phyloP scores from a whole-genome alignment of 2,329 filamentous ascomycete genomes.

The Pseudonectria foliicola region DNA sequence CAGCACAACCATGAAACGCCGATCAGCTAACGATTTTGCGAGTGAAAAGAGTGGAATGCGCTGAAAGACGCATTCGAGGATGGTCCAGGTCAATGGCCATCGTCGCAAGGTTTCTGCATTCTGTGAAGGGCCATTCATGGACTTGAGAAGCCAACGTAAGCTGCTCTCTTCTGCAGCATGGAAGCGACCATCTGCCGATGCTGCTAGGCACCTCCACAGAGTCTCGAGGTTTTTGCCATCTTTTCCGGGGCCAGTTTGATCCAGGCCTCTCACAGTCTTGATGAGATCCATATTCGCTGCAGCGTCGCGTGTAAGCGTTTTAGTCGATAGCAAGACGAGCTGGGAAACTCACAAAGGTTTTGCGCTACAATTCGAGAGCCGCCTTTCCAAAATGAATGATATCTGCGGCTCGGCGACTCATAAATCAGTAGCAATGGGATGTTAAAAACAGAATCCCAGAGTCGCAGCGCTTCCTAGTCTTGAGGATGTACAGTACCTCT shows the following conservation, averaged over 20 bases:
- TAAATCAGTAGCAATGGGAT: slow-evolving; percentile 10
- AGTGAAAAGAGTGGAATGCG: slow-evolving; percentile 63
- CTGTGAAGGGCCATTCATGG: slow-evolving; percentile 43
- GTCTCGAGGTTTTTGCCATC: slow-evolving; percentile 40
- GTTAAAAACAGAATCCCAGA: not conserved
- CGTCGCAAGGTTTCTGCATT: slow-evolving; percentile 46
- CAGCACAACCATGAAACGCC: slow-evolving; percentile 59
- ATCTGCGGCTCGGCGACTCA: not conserved
- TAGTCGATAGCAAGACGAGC: slow-evolving; percentile 1
- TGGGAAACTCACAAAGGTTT: slow-evolving; percentile 10
- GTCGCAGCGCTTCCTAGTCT: not conserved
- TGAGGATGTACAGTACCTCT: too few species aligned
- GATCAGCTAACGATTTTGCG: slow-evolving; percentile 63
- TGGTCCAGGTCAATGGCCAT: slow-evolving; percentile 52
- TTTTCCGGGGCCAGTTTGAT: slow-evolving; percentile 40
- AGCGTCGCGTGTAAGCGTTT: slow-evolving; percentile 18
- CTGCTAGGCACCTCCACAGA: slow-evolving; percentile 43
- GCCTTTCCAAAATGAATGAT: slow-evolving; percentile 4
- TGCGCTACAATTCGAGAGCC: slow-evolving; percentile 1
- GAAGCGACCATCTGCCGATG: slow-evolving; percentile 34
- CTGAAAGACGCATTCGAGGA: slow-evolving; percentile 53
- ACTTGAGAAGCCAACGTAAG: slow-evolving; percentile 57
- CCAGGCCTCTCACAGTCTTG: slow-evolving; percentile 47
- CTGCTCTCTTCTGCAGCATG: slow-evolving; percentile 51
- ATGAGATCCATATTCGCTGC: slow-evolving; percentile 34